phyloP scores from a whole-genome alignment of 1,139 yeast genomes.

The Saccharomyces hybrid region DNA sequence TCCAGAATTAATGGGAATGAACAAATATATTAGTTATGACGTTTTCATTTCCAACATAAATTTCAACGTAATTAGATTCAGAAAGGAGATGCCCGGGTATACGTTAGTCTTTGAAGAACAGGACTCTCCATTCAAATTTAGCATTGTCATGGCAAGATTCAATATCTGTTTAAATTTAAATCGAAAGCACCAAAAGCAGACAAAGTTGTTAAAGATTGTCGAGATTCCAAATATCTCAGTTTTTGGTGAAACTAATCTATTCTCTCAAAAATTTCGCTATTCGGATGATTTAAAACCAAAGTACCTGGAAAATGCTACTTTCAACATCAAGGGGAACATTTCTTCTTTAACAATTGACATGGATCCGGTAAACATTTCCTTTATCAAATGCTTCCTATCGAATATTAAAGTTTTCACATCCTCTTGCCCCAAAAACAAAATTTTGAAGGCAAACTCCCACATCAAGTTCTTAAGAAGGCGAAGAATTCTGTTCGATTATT shows the following conservation, averaged over 20 bases:
- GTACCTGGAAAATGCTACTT: slow-evolving; percentile 42
- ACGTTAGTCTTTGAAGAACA: slow-evolving; percentile 45
- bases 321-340: slow-evolving; percentile 45
- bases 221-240: slow-evolving; percentile 47
- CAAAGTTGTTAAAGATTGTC: slow-evolving; percentile 36
- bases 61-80: slow-evolving; percentile 25
- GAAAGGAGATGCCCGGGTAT: slow-evolving; percentile 46
- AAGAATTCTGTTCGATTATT: slow-evolving; percentile 17
- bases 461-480: slow-evolving; percentile 8
- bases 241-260: slow-evolving; percentile 49
- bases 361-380: slow-evolving; percentile 32
- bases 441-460: slow-evolving; percentile 5
- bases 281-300: slow-evolving; percentile 31
- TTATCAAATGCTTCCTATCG: slow-evolving; percentile 28
- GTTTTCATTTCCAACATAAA: slow-evolving; percentile 24
- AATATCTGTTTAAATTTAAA: slow-evolving; percentile 38
- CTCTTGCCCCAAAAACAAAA: slow-evolving; percentile 14
- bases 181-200: slow-evolving; percentile 16
- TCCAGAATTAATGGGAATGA: slow-evolving; percentile 16
- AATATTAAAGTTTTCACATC: slow-evolving; percentile 26
- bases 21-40: slow-evolving; percentile 18
- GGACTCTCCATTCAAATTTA: slow-evolving; percentile 49
- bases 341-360: slow-evolving; percentile 39
- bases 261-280: slow-evolving; percentile 39
- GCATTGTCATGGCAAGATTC: slow-evolving; percentile 36